Evolutionary conservation across 2,329 filamentous ascomycete species (phyloP).

Genomic region (Hypocreales sp.): DNA sequence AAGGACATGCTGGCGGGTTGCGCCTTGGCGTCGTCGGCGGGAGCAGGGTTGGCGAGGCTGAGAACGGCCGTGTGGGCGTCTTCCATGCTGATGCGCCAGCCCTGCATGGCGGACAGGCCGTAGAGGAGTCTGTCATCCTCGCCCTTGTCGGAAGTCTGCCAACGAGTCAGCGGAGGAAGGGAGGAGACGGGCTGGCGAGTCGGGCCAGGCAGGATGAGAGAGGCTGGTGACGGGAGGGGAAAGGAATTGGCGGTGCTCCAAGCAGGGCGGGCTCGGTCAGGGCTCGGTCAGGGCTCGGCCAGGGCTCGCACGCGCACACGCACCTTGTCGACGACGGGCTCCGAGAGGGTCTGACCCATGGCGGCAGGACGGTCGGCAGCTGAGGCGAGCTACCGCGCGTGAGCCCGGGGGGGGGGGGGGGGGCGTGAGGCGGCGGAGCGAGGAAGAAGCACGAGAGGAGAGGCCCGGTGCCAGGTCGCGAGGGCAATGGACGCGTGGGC

Average conservation of each 20-base stretch:
- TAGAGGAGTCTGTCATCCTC: constrained; percentile 87
- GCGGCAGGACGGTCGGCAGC: constrained; percentile 12
- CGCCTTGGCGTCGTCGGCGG: constrained; percentile 39
- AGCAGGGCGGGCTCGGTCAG: no score
- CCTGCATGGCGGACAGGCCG: constrained; percentile 97
- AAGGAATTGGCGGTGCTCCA: not conserved
- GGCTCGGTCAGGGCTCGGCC: no score
- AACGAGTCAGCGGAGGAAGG: constrained; percentile 35
- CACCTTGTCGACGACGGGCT: constrained; percentile 98
- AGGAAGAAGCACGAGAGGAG: constrained; percentile 2
- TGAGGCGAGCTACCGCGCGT: constrained; percentile 11
- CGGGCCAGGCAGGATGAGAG: not conserved
- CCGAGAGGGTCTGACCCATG: constrained; percentile 99
- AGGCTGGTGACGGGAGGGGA: not conserved
- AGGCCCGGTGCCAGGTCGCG: not conserved
- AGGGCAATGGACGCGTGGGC: no score
- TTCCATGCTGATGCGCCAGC: constrained; percentile 99
- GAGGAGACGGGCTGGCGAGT: not conserved
- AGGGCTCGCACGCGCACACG: no score
- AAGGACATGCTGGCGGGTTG: constrained; percentile 70
- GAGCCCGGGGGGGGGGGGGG: constrained; percentile 4
- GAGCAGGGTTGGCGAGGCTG: constrained; percentile 52
- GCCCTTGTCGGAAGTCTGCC: constrained; percentile 71
- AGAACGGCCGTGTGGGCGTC: constrained; percentile 85
- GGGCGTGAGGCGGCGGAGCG: constrained; percentile 3